A percentile compares a stretch with the other conserved stretches of the same genome.
Evolutionary conservation across 2,329 filamentous ascomycete species (phyloP).

Genomic region (Dactylellina haptotyla): DNA sequence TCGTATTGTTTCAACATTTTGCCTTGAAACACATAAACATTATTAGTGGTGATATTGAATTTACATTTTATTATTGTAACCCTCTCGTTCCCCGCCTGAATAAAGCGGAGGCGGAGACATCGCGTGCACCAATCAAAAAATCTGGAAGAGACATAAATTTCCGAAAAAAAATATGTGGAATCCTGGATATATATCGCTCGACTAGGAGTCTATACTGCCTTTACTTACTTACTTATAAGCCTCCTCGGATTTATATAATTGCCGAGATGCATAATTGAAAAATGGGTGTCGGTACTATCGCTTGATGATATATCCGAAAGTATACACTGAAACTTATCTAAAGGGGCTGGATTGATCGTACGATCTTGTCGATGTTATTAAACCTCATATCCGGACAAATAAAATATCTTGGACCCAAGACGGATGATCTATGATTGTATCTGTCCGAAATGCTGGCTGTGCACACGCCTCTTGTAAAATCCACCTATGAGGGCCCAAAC

Average conservation of each 20-base stretch:
- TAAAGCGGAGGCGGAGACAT: neutral
- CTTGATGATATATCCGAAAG: too few species aligned
- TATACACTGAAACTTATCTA: too few species aligned
- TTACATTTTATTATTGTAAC: neutral
- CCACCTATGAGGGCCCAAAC: conserved; percentile 18
- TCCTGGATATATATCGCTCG: neutral
- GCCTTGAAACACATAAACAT: too few species aligned
- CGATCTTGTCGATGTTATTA: too few species aligned
- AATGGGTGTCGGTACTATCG: too few species aligned
- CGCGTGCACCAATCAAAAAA: conserved; percentile 19
- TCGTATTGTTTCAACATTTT: too few species aligned
- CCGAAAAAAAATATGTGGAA: neutral
- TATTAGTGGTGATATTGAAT: neutral
- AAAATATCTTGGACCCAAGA: neutral
- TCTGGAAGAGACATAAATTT: neutral
- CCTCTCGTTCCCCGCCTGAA: neutral
- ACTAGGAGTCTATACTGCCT: neutral
- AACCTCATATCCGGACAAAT: too few species aligned
- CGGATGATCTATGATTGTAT: conserved; percentile 11
- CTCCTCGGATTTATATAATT: too few species aligned
- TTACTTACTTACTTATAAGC: too few species aligned
- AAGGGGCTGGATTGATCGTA: neutral
- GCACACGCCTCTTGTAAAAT: neutral
- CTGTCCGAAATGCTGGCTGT: neutral
- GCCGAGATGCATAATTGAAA: too few species aligned